A percentile compares a stretch with the other conserved stretches of the same genome.
Conservation (phyloP, 164 flowering plant genomes). For the Kingdonia uniflora region DNA sequence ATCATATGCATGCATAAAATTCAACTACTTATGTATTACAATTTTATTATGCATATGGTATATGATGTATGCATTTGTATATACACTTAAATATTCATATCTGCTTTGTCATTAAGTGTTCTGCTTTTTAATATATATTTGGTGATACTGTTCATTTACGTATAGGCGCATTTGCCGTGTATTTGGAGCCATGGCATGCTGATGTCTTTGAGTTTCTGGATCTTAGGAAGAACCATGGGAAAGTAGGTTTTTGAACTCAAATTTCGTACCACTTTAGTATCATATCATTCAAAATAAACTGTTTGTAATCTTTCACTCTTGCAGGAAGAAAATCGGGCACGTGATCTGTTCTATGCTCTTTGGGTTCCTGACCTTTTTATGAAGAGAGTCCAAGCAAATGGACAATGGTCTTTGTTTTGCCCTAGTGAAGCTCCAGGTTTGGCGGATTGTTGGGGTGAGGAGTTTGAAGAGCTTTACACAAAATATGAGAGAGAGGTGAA, state of each 20-base stretch:
- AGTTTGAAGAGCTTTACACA: slow-evolving; percentile 64
- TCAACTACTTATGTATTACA: too few species aligned
- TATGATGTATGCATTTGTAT: too few species aligned
- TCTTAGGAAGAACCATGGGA: slow-evolving; percentile 94
- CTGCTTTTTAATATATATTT: slow-evolving; percentile 1
- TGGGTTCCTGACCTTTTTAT: slow-evolving; percentile 97
- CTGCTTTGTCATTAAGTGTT: background rate
- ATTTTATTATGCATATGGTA: background rate
- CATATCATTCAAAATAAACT: background rate
- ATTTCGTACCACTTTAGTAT: background rate
- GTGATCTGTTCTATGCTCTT: slow-evolving; percentile 93
- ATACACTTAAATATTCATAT: too few species aligned
- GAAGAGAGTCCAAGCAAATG: slow-evolving; percentile 75
- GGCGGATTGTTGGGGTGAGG: slow-evolving; percentile 97
- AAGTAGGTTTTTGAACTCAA: slow-evolving; percentile 31
- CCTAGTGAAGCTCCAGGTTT: slow-evolving; percentile 94
- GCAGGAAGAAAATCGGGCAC: slow-evolving; percentile 91
- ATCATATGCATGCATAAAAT: too few species aligned
- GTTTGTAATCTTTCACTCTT: slow-evolving; percentile 10
- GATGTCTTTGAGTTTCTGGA: slow-evolving; percentile 91
- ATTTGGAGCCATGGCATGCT: slow-evolving; percentile 99
- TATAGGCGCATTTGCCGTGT: slow-evolving; percentile 98
- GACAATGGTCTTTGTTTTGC: slow-evolving; percentile 85
- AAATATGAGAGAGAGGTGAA: slow-evolving; percentile 69
- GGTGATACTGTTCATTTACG: background rate